Base-by-base conservation (phyloP, 2,329 filamentous ascomycete genomes). In the Corniculantispora saksenae region DNA sequence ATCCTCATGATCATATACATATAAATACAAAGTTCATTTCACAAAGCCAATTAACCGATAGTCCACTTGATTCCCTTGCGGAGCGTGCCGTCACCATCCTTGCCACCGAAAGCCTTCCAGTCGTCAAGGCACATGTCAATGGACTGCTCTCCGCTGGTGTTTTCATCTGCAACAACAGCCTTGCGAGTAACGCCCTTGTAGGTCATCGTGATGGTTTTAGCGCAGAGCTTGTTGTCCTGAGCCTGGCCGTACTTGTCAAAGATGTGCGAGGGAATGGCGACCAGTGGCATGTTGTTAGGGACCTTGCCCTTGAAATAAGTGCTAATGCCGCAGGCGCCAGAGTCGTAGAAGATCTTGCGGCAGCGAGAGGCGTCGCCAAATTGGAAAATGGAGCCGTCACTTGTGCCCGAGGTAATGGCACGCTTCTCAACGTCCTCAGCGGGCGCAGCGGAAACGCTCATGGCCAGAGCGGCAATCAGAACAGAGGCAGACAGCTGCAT, bases 121-220 rank as follows among this genome's bases (percentile, higher is more conserved):
- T 63, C 55, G n/a, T 54, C 60, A 17, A 66, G 48, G 21, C 64
- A 66, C 64, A 66, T 66, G 23, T 66, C 64, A 29, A 70, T 65
- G 17, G 65, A 67, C 60, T 70, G 69, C 55, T 75, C 72, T 68
- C 71, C 55, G 32, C 67, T 69, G 23, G 57, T 68, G 66, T 69
- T 69, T 51, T 66, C 62, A 25, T 70, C 62, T 10, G 68, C 67
- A 3, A 65, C 65, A 10, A 70, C 53, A 3, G 68, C 69, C 15
- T 55, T 59, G 59, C 62, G 53, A 3, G 64, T 66, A 2, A 63
- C 64, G 10, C 64, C 64, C 53, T 60, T 58, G 60, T 66, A 62
- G 1, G 60, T 66, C 64, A 66, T 63, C 29, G 64, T 66, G 55
- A 66, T 63, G 38, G 61, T 58, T 54, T 56, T 66, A 38, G 53